Conservation (phyloP, 768 basidiomycete genomes). For the Tubosaeta brunneosetosa region DNA sequence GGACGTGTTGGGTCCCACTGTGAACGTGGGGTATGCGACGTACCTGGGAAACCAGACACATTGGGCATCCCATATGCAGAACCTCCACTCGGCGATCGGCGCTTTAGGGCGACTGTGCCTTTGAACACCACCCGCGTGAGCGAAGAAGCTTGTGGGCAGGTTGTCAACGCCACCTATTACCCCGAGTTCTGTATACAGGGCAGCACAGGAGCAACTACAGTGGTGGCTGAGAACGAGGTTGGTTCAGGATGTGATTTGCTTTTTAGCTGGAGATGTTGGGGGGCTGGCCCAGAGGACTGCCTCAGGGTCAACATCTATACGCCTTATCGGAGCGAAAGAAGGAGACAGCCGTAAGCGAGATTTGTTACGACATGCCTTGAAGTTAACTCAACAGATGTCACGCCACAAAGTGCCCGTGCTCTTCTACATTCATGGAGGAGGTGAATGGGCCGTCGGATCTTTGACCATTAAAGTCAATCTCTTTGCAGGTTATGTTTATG, state of each 20-base stretch:
- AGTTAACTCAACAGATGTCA: background rate
- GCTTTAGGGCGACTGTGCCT: background rate
- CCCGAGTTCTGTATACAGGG: background rate
- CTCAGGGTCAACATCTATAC: slow-evolving; percentile 47
- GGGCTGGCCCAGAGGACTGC: slow-evolving; percentile 43
- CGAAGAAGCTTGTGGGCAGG: background rate
- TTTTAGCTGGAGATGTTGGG: slow-evolving; percentile 48
- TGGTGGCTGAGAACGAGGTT: background rate
- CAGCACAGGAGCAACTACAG: background rate
- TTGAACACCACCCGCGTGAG: background rate
- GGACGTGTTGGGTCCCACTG: background rate
- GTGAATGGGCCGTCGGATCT: background rate
- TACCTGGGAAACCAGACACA: slow-evolving; percentile 37
- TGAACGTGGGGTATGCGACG: slow-evolving; percentile 43
- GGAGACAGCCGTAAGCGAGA: slow-evolving; percentile 40
- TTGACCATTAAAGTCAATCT: background rate
- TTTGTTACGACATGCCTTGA: slow-evolving; percentile 11
- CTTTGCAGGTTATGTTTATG: slow-evolving; percentile 45
- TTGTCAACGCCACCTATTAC: background rate
- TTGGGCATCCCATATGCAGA: slow-evolving; percentile 38
- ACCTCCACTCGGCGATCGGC: slow-evolving; percentile 36
- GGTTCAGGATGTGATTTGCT: background rate
- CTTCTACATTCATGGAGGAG: slow-evolving; percentile 39
- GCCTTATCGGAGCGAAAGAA: slow-evolving; percentile 42
- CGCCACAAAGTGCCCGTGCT: slow-evolving; percentile 33